Evolutionary conservation across 352 stramenopile species (phyloP).

Genomic region (Thraustotheca clavata): DNA sequence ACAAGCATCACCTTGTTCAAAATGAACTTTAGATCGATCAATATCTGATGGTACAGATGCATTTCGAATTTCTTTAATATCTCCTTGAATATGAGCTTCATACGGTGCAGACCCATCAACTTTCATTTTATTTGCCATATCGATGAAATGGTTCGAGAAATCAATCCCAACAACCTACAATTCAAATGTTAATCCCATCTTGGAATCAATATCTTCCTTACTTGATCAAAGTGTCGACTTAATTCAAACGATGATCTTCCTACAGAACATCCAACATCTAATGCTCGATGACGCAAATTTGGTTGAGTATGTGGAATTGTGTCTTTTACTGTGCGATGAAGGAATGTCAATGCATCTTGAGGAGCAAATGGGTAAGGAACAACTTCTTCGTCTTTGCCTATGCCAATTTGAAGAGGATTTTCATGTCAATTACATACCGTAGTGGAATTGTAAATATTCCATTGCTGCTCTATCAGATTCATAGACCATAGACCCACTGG

Average conservation of each 20-base stretch:
- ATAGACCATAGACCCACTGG: conserved; percentile 81
- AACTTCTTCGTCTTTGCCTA: conserved; percentile 55
- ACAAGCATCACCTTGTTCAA: conserved; percentile 92
- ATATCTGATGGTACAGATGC: conserved; percentile 55
- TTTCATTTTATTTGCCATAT: conserved; percentile 84
- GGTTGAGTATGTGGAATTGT: conserved; percentile 47
- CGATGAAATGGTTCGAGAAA: conserved; percentile 88
- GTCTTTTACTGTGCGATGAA: conserved; percentile 73
- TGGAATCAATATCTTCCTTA: conserved; percentile 22
- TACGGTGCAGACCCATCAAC: conserved; percentile 68
- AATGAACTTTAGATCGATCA: conserved; percentile 62
- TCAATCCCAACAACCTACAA: conserved; percentile 86
- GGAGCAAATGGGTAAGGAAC: conserved; percentile 66
- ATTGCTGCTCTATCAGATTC: conserved; percentile 79
- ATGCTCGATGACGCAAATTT: conserved; percentile 53
- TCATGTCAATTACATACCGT: conserved; percentile 33
- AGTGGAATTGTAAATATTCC: conserved; percentile 90
- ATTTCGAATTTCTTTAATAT: conserved; percentile 54
- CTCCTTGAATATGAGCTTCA: conserved; percentile 81
- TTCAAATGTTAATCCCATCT: background rate
- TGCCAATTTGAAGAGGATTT: background rate
- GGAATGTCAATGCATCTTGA: conserved; percentile 76
- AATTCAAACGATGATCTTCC: conserved; percentile 91
- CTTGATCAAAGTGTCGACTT: conserved; percentile 88
- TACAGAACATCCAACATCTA: conserved; percentile 94